Evolutionary conservation across 441 rosid genomes (phyloP), one percentile per base, ranked within the genome.

Genomic region (Populus hybrid): DNA sequence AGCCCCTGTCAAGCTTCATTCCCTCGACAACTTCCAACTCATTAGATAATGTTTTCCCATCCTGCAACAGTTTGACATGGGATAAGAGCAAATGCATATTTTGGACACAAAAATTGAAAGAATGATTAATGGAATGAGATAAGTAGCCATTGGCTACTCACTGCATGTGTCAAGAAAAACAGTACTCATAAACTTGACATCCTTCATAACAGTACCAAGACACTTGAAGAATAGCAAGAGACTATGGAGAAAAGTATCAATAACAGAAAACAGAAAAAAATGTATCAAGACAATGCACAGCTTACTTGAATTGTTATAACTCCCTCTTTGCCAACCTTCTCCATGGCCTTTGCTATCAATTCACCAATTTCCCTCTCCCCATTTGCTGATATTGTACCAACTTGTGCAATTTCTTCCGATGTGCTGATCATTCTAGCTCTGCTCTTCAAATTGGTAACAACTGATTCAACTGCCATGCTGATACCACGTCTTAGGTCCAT

Each of bases 361-460:
- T 94, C 97, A 54, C 98, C 98, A 75, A 94, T 94, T 83, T 94
- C 97, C 69, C 96, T 88, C 79, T 94, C 97, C 26, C 98, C 98
- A 81, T 94, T 94, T 8, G 98, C 88, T 26, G 98, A 94, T 69
- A 94, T 94, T 18, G 97, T 94, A 30, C 98, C 97, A 75, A 94
- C 96, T 86, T 93, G 99, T 8, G 97, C 98, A 67, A 94, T 94
- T 81, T 94, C 98, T 81, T 94, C 98, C 0, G 98, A 94, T 21
- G 98, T 92, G 85, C 98, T 92, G 77, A 94, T 94, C 98, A 91
- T 94, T 34, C 90, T 77, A 14, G 98, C 93, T 75, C 92, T 84
- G 83, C 97, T 90, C 72, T 94, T 94, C 84, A 94, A 85, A 83
- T 87, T 88, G 21, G 97, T 88, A 36, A 94, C 95, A 50, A 94